Percentiles rank a stretch among this genome's conserved stretches.
Evolutionary conservation across 805 yeast genomes (phyloP).

Genomic region (Danielozyma ontarioensis): DNA sequence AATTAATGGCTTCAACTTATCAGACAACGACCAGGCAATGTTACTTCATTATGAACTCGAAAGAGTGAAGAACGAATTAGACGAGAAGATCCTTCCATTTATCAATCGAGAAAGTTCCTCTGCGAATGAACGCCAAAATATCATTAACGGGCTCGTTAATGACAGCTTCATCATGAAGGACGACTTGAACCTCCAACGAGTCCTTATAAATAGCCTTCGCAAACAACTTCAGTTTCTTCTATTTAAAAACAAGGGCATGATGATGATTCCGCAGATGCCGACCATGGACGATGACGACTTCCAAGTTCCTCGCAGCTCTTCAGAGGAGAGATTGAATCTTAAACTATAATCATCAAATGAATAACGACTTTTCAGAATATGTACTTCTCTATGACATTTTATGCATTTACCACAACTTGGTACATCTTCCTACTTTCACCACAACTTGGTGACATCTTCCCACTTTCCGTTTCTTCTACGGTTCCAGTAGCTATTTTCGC

Average conservation of each 20-base stretch:
- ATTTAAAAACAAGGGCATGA: conserved; percentile 33
- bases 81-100: conserved; percentile 32
- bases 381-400: background rate
- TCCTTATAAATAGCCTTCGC: conserved; percentile 40
- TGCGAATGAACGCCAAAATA: conserved; percentile 16
- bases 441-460: conserved; percentile 49
- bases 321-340: conserved; percentile 32
- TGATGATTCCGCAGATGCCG: background rate
- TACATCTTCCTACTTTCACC: conserved; percentile 38
- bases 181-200: conserved; percentile 42
- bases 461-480: conserved; percentile 62
- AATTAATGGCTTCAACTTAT: conserved; percentile 20
- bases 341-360: conserved; percentile 14
- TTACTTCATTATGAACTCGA: conserved; percentile 40
- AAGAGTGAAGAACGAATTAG: conserved; percentile 36
- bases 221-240: conserved; percentile 48
- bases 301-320: conserved; percentile 21
- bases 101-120: conserved; percentile 18
- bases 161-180: conserved; percentile 40
- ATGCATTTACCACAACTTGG: conserved; percentile 48
- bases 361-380: too few relatives aligned
- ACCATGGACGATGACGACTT: conserved; percentile 4
- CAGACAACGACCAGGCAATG: conserved; percentile 22
- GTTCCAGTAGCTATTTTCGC: conserved; percentile 72
- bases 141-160: conserved; percentile 27